Percentiles rank a stretch among this genome's conserved stretches.
Evolutionary conservation across 768 basidiomycete species (phyloP).

Genomic region (Asterophora lycoperdoides): DNA sequence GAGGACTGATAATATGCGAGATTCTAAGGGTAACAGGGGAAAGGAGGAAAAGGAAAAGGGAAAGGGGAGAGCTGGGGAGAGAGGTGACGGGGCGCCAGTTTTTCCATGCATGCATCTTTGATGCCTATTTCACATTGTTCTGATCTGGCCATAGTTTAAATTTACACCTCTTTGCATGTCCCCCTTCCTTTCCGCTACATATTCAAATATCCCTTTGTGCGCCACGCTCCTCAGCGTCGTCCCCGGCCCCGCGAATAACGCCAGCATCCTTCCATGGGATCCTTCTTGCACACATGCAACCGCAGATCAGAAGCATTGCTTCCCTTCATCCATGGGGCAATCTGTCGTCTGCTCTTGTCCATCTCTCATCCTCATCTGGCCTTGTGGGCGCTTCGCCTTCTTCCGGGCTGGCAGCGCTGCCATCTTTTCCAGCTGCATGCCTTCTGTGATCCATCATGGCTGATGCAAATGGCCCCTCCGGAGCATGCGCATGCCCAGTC

Average conservation of each 20-base stretch:
- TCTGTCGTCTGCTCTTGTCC: neutral
- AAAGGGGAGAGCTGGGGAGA: no score
- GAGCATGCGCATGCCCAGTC: neutral
- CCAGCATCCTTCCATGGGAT: neutral
- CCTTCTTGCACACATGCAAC: neutral
- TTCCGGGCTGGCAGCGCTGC: constrained; percentile 1
- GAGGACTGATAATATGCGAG: neutral
- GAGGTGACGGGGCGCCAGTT: no score
- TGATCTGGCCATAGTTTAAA: constrained; percentile 4
- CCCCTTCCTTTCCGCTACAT: neutral
- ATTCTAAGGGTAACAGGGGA: neutral
- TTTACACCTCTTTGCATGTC: neutral
- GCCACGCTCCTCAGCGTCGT: neutral
- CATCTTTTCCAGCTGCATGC: constrained; percentile 5
- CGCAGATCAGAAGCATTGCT: constrained; percentile 10
- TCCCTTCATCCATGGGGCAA: constrained; percentile 1
- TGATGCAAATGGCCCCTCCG: constrained; percentile 4
- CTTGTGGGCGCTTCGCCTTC: neutral
- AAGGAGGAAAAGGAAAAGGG: neutral
- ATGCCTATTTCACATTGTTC: constrained; percentile 15
- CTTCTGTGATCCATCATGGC: constrained; percentile 8
- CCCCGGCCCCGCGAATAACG: neutral
- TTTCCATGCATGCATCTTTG: constrained; percentile 15
- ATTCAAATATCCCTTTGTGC: constrained; percentile 4
- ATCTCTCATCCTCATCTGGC: constrained; percentile 7